These are phyloP conservation scores for Imleria badia DNA, from an alignment of 768 basidiomycete species.

Conservation along the genomic window DNA sequence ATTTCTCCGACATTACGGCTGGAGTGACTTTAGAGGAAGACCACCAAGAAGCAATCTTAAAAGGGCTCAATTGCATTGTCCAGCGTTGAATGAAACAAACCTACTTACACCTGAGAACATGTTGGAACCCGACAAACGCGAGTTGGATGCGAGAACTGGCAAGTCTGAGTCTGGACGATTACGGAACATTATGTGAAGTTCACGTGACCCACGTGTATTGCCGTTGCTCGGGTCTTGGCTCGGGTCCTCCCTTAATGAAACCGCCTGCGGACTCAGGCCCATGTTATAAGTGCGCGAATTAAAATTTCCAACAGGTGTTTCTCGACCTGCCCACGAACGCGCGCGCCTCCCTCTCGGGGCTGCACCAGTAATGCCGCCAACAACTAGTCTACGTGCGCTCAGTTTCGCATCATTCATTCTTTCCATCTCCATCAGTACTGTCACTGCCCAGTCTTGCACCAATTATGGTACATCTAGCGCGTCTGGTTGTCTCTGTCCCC, in stretches of 20 bases:
- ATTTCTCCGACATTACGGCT: conserved; percentile 41
- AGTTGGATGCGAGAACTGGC: background rate
- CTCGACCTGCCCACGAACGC: background rate
- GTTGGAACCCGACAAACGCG: background rate
- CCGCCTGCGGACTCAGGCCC: too few relatives aligned
- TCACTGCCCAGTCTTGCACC: conserved; percentile 25
- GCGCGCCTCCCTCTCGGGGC: background rate
- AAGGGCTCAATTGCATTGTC: background rate
- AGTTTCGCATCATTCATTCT: conserved; percentile 10
- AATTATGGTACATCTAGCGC: conserved; percentile 25
- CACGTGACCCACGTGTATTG: background rate
- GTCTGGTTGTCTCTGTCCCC: conserved; percentile 67
- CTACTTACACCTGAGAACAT: conserved; percentile 46
- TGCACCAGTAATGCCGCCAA: conserved; percentile 8
- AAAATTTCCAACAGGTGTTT: background rate
- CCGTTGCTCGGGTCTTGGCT: too few relatives aligned
- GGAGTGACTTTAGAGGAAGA: conserved; percentile 38
- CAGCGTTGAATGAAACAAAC: background rate
- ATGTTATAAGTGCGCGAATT: too few relatives aligned
- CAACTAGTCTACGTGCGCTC: conserved; percentile 7
- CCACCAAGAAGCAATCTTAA: conserved; percentile 58
- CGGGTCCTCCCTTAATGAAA: too few relatives aligned
- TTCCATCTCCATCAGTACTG: conserved; percentile 7
- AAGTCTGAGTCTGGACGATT: too few relatives aligned
- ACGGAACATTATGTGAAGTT: too few relatives aligned